These are phyloP conservation scores for Plasmodium chabaudi DNA, from an alignment of 169 alveolate genomes.

Conservation along the genomic window DNA sequence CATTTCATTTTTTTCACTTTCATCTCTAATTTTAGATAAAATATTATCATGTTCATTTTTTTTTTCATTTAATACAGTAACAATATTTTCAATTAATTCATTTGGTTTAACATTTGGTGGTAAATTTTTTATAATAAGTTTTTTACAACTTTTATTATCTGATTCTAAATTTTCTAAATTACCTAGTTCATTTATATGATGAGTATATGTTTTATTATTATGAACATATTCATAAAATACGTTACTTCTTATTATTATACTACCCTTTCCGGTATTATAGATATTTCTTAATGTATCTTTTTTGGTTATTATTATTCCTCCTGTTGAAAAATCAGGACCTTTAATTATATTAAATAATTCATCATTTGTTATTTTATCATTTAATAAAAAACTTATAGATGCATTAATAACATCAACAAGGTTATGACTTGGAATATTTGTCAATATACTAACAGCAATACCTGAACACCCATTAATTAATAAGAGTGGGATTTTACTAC, in stretches of 20 bases:
- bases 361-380: constrained; percentile 76
- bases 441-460: constrained; percentile 90
- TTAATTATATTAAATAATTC: constrained; percentile 76
- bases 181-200: constrained; percentile 27
- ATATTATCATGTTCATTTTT: constrained; percentile 74
- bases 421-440: constrained; percentile 89
- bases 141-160: constrained; percentile 36
- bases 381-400: constrained; percentile 70
- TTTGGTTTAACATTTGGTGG: constrained; percentile 79
- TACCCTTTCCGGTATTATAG: constrained; percentile 87
- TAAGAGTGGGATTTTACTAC: constrained; percentile 85
- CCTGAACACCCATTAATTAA: constrained; percentile 89
- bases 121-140: constrained; percentile 71
- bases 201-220: constrained; percentile 21
- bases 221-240: constrained; percentile 54
- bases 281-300: constrained; percentile 70
- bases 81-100: constrained; percentile 35
- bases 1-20: constrained; percentile 78
- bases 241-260: constrained; percentile 76
- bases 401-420: constrained; percentile 84
- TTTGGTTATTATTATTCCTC: constrained; percentile 84
- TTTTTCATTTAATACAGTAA: constrained; percentile 34
- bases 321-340: constrained; percentile 91
- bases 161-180: constrained; percentile 9
- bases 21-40: constrained; percentile 72